Conservation (phyloP, 2,329 filamentous ascomycete genomes). For the Exophiala calicioides region DNA sequence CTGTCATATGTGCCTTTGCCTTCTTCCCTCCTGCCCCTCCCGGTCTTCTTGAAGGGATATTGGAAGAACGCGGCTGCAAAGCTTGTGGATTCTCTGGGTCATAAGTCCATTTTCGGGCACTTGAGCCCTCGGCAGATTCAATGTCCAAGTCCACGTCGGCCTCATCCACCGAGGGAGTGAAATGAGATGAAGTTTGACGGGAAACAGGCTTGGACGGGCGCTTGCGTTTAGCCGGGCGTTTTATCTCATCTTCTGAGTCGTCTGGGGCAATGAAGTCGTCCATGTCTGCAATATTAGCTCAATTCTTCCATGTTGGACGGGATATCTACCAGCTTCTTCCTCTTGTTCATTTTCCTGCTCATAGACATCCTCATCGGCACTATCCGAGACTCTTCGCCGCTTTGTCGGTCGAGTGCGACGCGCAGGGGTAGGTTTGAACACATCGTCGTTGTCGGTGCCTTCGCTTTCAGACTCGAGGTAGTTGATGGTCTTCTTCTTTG, state of each 20-base stretch:
- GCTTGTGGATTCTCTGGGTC: constrained; percentile 61
- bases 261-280: constrained; percentile 87
- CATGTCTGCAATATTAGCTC: constrained; percentile 59
- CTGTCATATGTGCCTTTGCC: constrained; percentile 73
- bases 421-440: constrained; percentile 60
- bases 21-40: constrained; percentile 41
- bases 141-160: constrained; percentile 54
- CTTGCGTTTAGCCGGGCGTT: constrained; percentile 71
- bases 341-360: constrained; percentile 63
- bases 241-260: constrained; percentile 72
- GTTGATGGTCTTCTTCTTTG: constrained; percentile 65
- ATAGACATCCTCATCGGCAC: constrained; percentile 68
- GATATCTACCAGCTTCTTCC: constrained; percentile 52
- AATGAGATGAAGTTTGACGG: constrained; percentile 40
- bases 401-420: constrained; percentile 52
- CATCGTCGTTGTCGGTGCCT: constrained; percentile 66
- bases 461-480: constrained; percentile 87
- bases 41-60: constrained; percentile 40
- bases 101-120: constrained; percentile 79
- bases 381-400: constrained; percentile 62
- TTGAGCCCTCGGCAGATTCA: constrained; percentile 63
- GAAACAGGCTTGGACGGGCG: constrained; percentile 45
- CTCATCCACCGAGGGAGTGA: constrained; percentile 45
- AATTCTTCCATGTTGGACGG: neutral
- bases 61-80: constrained; percentile 49